Evolutionary conservation across 1,139 yeast genomes (phyloP).

Genomic region (Meyerozyma carpophila): DNA sequence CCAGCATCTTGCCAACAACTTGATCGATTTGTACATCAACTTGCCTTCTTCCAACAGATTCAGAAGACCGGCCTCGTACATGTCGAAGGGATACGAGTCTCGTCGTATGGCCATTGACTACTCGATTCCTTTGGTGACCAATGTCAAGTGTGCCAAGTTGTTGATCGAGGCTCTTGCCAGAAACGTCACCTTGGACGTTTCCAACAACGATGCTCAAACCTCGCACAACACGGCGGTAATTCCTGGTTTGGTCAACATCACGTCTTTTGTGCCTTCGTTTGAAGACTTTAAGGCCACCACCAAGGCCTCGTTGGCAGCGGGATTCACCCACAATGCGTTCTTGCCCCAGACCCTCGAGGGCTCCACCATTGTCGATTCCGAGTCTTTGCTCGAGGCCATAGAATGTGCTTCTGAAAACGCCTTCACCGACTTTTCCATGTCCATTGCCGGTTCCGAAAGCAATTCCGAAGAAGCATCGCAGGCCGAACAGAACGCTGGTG

Average conservation of each 20-base stretch:
- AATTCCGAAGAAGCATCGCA: conserved; percentile 61
- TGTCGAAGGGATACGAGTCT: conserved; percentile 95
- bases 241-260: conserved; percentile 83
- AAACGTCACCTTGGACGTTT: conserved; percentile 59
- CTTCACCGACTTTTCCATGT: conserved; percentile 76
- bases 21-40: conserved; percentile 94
- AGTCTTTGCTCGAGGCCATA: conserved; percentile 59
- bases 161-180: conserved; percentile 89
- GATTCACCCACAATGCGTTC: conserved; percentile 82
- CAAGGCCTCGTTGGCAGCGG: conserved; percentile 71
- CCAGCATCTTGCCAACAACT: conserved; percentile 92
- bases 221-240: conserved; percentile 76
- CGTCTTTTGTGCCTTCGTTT: conserved; percentile 72
- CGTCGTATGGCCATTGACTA: conserved; percentile 99
- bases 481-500: conserved; percentile 65
- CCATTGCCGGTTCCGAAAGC: conserved; percentile 75
- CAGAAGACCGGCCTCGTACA: conserved; percentile 98
- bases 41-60: conserved; percentile 95
- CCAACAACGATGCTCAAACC: conserved; percentile 83
- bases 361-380: conserved; percentile 57
- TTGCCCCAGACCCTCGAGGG: conserved; percentile 70
- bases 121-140: conserved; percentile 95
- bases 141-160: conserved; percentile 95
- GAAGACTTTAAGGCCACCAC: conserved; percentile 62
- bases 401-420: conserved; percentile 55